Base-by-base conservation (phyloP, 208 protist species). In the Strigomonas culicis region DNA sequence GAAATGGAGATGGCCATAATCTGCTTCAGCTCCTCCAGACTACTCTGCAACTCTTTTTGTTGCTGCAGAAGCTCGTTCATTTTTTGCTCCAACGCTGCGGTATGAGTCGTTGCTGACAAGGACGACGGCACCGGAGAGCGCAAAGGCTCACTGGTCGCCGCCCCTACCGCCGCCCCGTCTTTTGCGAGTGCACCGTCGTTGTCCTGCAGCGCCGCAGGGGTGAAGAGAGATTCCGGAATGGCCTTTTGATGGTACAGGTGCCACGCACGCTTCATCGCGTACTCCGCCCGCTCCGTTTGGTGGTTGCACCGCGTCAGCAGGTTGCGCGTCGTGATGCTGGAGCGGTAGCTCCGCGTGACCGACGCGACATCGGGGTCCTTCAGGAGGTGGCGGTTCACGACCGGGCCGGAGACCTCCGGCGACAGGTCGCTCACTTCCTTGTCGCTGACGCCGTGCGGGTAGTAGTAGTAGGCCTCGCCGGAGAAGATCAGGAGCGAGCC, bases 231-330 rank as follows among this genome's bases (percentile, higher is more conserved):
- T 11, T 73, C 55, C 2, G 89, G 89, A 6, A 91, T 56, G 0
- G 84, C 67, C 13, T 80, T 55, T 39, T 91, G 90, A 21, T 93
- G 55, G 57, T 96, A 93, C 17, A 92, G 46, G 63, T 90, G 84
- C 87, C 90, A 96, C 21, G 85, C 84, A 0, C 86, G 88, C 72
- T 93, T 93, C 86, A 96, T 93, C 24, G 62, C 68, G 64, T 92
- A 94, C 82, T 96, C 88, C 6, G 77, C 78, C 0, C 91, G 83
- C 22, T 50, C 59, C 1, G 86, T 77, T 63, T 94, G 77, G 63
- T 96, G 86, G n/a, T 74, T 84, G 72, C 91, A 96, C 8, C 91
- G 91, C 46, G 86, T 73, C 34, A 96, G 77, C 11, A 96, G 68
- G 60, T 96, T 94, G 22, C 91, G 76, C 2, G 86, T 93, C 4